These are phyloP conservation scores for Pichia sp. DNA, from an alignment of 1,139 yeast species.

Conservation along the genomic window DNA sequence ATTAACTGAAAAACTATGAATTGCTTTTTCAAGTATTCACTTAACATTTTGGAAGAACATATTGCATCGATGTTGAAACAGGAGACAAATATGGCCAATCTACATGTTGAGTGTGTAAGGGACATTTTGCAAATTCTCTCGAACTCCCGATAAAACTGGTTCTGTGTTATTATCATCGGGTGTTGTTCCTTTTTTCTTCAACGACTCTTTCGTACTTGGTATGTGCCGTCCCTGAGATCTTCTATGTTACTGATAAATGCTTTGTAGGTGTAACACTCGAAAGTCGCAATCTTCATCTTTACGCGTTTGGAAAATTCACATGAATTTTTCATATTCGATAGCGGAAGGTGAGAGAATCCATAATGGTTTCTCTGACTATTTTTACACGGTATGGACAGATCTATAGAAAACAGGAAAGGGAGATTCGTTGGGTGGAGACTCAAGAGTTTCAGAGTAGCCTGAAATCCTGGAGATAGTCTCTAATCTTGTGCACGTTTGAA, in stretches of 20 bases:
- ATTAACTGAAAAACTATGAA: constrained; percentile 82
- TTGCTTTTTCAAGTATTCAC: constrained; percentile 69
- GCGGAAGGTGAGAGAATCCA: neutral
- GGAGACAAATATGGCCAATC: constrained; percentile 82
- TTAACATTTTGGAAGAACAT: constrained; percentile 78
- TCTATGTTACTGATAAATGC: neutral
- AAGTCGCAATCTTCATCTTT: neutral
- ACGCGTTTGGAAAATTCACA: constrained; percentile 3
- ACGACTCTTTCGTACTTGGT: no score
- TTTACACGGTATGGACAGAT: neutral
- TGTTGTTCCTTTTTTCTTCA: no score
- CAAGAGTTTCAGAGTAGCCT: constrained; percentile 10
- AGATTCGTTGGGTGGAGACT: neutral
- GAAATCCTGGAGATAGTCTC: constrained; percentile 19
- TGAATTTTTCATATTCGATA: neutral
- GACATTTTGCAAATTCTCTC: constrained; percentile 58
- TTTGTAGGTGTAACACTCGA: neutral
- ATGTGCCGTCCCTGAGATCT: neutral
- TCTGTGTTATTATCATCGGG: constrained; percentile 60
- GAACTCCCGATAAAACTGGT: constrained; percentile 56
- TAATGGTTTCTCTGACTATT: neutral
- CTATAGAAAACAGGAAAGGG: neutral
- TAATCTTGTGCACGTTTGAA: constrained; percentile 24
- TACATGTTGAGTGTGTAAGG: constrained; percentile 84
- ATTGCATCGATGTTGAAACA: constrained; percentile 89